Base-by-base conservation (phyloP, 192 early-diverging fungal genomes). In the Backusella sp. region DNA sequence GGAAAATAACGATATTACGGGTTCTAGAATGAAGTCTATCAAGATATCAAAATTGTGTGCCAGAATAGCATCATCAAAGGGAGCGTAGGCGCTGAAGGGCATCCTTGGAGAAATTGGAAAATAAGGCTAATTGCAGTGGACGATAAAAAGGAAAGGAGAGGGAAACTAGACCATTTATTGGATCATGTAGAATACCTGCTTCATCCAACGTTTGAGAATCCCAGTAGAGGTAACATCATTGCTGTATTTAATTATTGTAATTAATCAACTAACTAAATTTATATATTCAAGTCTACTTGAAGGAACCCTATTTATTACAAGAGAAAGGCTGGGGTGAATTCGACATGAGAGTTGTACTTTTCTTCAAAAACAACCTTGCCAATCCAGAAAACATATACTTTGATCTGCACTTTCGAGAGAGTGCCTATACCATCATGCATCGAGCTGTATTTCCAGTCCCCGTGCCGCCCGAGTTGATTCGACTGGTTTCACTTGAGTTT, bases 251-350 rank as follows among this genome's bases (percentile, higher is more conserved):
- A 2, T 34, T 14, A 26, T 14, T 28, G 12, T 32, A 8, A 67
- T 67, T 32, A 7, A 34, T 34, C 26, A 17, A 32, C 17, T 66
- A 66, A 23, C 12, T 28, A 9, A 66, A 28, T 17, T 12, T 66
- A 17, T 19, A 2, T 32, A 35, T 30, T 30, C 17, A 14, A 90
- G 88, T 86, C 14, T 66, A 84, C 34, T 75, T 75, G 62, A 82
- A 80, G 46, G 81, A 85, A 62, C 88, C 88, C 12, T 90, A 83
- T 42, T 69, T 66, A 21, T 77, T 90, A 6, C 72, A 79, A 56
- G 88, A 90, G 67, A 86, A 85, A 72, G 88, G 88, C 19, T 90
- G 88, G 88, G 88, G 88, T 19, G 88, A 88, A 73, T 90, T 90
- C 73, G 88, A 90, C 72, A 82, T 90, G 79, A 79, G 84, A 42